Conservation (phyloP, 305 asterid genomes). For the Solanum aculeatissimum region DNA sequence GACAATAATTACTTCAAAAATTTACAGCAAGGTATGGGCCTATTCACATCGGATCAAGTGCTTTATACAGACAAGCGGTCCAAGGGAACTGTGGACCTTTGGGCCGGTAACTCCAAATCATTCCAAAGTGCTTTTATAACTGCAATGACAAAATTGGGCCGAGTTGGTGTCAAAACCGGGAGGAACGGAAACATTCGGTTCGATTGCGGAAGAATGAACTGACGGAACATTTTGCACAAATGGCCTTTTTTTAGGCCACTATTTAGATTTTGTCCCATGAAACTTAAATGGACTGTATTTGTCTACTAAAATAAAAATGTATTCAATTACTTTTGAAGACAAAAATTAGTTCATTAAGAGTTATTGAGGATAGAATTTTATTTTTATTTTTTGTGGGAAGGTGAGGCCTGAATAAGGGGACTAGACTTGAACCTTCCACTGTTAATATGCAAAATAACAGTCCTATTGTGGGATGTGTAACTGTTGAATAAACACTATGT, state of each 20-base stretch:
- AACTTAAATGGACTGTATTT: not conserved
- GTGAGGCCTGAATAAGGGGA: not conserved
- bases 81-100: slow-evolving; percentile 18
- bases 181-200: slow-evolving; percentile 38
- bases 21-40: slow-evolving; percentile 43
- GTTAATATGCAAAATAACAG: not conserved
- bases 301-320: not conserved
- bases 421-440: not conserved
- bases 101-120: slow-evolving; percentile 18
- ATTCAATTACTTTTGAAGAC: not conserved
- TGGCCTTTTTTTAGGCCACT: not conserved
- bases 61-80: slow-evolving; percentile 35
- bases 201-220: slow-evolving; percentile 36
- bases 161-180: slow-evolving; percentile 46
- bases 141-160: slow-evolving; percentile 46
- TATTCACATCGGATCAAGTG: slow-evolving; percentile 58
- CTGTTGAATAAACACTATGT: not conserved
- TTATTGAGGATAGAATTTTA: not conserved
- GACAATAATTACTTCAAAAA: slow-evolving; percentile 40
- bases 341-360: not conserved
- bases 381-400: not conserved
- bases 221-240: not conserved
- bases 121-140: slow-evolving; percentile 25
- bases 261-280: not conserved
- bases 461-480: not conserved